Conservation (phyloP, 495 filamentous ascomycete genomes). For the Astrothelium macrocarpum region DNA sequence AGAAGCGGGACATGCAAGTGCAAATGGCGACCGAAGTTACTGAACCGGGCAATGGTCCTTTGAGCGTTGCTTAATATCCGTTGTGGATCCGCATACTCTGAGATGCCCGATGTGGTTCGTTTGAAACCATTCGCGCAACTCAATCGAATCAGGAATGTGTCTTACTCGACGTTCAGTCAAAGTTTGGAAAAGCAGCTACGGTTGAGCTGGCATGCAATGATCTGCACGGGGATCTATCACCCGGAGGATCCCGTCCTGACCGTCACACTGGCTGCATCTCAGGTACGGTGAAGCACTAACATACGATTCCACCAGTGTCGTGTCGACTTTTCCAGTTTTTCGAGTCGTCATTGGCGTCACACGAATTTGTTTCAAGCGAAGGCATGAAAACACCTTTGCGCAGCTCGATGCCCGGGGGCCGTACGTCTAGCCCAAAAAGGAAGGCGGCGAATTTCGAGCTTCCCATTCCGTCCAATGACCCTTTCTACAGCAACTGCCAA, state of each 20-base stretch:
- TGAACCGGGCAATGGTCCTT: not conserved
- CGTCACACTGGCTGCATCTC: not conserved
- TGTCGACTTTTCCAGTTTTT: not conserved
- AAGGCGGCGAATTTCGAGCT: not conserved
- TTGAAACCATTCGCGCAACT: not conserved
- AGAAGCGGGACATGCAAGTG: not conserved
- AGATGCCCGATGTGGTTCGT: not conserved
- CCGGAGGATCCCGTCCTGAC: not conserved
- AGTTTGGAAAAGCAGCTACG: not conserved
- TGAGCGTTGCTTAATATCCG: not conserved
- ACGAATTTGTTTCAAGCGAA: not conserved
- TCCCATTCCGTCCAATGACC: slow-evolving; percentile 4
- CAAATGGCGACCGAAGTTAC: not conserved
- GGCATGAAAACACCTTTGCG: not conserved
- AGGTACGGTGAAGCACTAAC: not conserved
- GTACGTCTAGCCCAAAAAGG: slow-evolving; percentile 2
- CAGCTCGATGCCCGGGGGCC: not conserved
- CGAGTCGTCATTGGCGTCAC: not conserved
- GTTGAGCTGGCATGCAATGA: not conserved
- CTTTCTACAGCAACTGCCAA: not conserved
- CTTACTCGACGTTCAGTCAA: not conserved
- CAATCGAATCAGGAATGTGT: not conserved
- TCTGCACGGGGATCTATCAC: not conserved
- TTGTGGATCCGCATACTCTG: not conserved
- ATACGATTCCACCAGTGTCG: not conserved